Conservation (phyloP, 2,329 filamentous ascomycete species). For the Rutstroemia sp. region DNA sequence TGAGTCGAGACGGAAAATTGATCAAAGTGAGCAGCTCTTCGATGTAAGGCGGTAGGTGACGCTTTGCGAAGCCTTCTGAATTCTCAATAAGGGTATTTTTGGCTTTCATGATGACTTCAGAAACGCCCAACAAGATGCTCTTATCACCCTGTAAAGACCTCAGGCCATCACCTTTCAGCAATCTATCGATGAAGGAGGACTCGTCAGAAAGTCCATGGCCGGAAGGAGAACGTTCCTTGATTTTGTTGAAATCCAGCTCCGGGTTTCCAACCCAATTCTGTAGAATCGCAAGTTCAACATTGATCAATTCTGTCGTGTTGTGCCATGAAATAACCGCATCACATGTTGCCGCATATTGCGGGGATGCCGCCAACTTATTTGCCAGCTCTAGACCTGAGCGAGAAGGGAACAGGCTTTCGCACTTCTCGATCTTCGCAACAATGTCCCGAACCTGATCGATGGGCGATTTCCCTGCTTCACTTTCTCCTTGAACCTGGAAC, state of each 20-base stretch:
- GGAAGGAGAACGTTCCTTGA: constrained; percentile 59
- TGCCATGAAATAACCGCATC: constrained; percentile 92
- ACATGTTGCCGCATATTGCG: constrained; percentile 72
- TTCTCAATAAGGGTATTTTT: constrained; percentile 87
- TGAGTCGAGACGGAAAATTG: constrained; percentile 91
- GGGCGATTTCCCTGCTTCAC: constrained; percentile 77
- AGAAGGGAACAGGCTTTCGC: constrained; percentile 79
- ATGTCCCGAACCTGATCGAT: constrained; percentile 85
- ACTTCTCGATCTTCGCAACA: constrained; percentile 83
- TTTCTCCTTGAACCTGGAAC: constrained; percentile 90
- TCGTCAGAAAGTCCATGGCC: constrained; percentile 77
- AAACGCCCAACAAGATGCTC: constrained; percentile 80
- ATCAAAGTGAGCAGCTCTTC: constrained; percentile 93
- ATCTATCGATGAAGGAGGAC: constrained; percentile 84
- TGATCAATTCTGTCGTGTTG: constrained; percentile 94
- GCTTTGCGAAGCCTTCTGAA: constrained; percentile 73
- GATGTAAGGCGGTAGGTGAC: constrained; percentile 91
- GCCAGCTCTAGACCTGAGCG: constrained; percentile 64
- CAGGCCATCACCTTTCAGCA: constrained; percentile 92
- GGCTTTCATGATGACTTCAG: constrained; percentile 83
- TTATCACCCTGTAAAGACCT: constrained; percentile 83
- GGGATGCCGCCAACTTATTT: constrained; percentile 70
- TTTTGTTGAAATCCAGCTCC: constrained; percentile 81
- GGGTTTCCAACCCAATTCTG: constrained; percentile 97
- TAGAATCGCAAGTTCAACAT: constrained; percentile 83